phyloP scores from a whole-genome alignment of 2,329 filamentous ascomycete species.

The Dendryphion nanum region DNA sequence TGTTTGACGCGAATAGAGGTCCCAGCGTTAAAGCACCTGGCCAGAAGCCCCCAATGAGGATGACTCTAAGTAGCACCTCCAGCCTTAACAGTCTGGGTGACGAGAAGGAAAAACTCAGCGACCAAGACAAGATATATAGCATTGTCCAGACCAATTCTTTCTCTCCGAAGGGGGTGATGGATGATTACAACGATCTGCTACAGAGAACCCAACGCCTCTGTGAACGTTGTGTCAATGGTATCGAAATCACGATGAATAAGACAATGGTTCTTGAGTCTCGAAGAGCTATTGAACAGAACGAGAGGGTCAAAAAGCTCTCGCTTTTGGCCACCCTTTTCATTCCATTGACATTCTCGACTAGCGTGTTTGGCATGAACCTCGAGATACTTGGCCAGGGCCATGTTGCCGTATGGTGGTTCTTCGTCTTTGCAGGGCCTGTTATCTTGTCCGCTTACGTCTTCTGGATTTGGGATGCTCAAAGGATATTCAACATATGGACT shows the following conservation, averaged over 20 bases:
- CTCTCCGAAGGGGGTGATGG: background rate
- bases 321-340: background rate
- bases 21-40: background rate
- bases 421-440: background rate
- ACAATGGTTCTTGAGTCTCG: background rate
- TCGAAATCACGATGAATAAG: background rate
- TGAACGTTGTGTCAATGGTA: background rate
- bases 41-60: background rate
- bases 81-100: background rate
- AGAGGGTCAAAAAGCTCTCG: background rate
- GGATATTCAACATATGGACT: no score
- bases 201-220: background rate
- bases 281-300: background rate
- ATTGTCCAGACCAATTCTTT: background rate
- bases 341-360: background rate
- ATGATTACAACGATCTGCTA: background rate
- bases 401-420: background rate
- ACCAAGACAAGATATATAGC: no score
- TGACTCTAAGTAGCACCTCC: background rate
- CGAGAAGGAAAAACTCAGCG: background rate
- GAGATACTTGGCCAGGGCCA: background rate
- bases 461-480: background rate
- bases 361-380: background rate
- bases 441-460: background rate
- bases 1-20: background rate